Evolutionary conservation across 2,329 filamentous ascomycete species (phyloP).

Genomic region (Penicillium corylophilum): DNA sequence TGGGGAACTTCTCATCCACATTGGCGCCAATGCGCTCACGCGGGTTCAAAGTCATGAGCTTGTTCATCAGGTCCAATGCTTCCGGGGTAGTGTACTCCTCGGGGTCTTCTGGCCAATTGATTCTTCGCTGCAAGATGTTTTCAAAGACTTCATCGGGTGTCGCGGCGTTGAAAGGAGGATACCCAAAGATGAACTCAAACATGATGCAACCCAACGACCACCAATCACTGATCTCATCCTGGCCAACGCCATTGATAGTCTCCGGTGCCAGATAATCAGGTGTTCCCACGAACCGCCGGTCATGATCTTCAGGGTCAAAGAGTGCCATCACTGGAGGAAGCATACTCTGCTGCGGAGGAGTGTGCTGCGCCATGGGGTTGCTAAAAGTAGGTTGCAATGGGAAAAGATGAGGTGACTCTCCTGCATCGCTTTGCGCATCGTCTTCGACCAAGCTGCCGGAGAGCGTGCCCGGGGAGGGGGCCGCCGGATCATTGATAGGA

Average conservation of each 20-base stretch:
- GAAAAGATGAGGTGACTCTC: conserved; percentile 74
- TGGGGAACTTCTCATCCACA: conserved; percentile 74
- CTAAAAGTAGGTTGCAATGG: conserved; percentile 62
- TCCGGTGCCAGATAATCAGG: conserved; percentile 96
- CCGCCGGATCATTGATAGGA: conserved; percentile 44
- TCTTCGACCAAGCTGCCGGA: conserved; percentile 66
- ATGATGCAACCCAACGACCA: conserved; percentile 99
- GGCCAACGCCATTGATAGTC: conserved; percentile 90
- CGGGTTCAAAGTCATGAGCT: conserved; percentile 81
- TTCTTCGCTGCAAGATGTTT: conserved; percentile 85
- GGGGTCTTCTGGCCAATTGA: conserved; percentile 85
- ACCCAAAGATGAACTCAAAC: conserved; percentile 92
- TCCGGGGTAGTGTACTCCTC: conserved; percentile 79
- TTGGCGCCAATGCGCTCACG: conserved; percentile 82
- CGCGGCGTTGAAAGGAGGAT: conserved; percentile 86
- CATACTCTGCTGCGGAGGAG: conserved; percentile 63
- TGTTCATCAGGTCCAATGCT: conserved; percentile 92
- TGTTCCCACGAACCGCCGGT: conserved; percentile 90
- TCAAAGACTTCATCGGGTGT: conserved; percentile 94
- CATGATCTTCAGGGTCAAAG: conserved; percentile 92
- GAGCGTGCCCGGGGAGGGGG: conserved; percentile 35
- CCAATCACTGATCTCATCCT: conserved; percentile 99
- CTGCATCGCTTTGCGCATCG: conserved; percentile 67
- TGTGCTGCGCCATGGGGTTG: conserved; percentile 42
- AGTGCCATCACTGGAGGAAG: conserved; percentile 92